These are phyloP conservation scores for Rhizophora apiculata DNA, from an alignment of 345 rosid genomes.

Conservation along the genomic window DNA sequence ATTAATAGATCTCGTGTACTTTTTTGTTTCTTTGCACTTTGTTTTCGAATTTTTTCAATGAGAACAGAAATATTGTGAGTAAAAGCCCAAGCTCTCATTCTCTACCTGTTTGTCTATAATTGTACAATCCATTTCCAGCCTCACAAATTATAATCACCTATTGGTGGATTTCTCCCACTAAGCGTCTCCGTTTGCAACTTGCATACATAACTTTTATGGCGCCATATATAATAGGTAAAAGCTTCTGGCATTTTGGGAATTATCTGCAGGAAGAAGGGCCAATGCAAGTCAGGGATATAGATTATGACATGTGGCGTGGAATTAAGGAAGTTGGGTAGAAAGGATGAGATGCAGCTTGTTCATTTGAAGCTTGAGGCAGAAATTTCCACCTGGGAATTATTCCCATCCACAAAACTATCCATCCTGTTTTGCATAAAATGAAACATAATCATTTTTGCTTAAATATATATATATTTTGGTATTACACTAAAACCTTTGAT, in stretches of 20 bases:
- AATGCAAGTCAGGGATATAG: conserved; percentile 9
- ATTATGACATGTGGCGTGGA: conserved; percentile 37
- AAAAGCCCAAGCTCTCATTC: conserved; percentile 13
- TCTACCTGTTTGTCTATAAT: background rate
- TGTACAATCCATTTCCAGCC: conserved; percentile 25
- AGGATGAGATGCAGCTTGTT: conserved; percentile 31
- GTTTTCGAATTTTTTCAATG: background rate
- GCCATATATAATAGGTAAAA: background rate
- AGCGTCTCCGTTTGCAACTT: background rate
- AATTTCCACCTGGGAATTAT: conserved; percentile 26
- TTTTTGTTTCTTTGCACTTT: conserved; percentile 25
- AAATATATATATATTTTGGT: too few relatives aligned
- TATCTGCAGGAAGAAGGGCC: background rate
- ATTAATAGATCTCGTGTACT: conserved; percentile 3
- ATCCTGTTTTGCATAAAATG: conserved; percentile 6
- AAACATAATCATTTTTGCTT: background rate
- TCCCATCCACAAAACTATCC: conserved; percentile 38
- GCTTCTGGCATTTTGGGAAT: conserved; percentile 28
- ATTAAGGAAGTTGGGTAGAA: conserved; percentile 9
- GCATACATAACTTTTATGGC: background rate
- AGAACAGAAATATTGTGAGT: conserved; percentile 11
- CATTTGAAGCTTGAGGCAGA: conserved; percentile 24
- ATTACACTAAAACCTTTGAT: background rate
- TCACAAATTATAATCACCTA: conserved; percentile 7
- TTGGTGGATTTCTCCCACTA: conserved; percentile 20